Evolutionary conservation across 805 yeast species (phyloP), one percentile per base, ranked within the genome.

Genomic region (Teunomyces lycoperdinae): DNA sequence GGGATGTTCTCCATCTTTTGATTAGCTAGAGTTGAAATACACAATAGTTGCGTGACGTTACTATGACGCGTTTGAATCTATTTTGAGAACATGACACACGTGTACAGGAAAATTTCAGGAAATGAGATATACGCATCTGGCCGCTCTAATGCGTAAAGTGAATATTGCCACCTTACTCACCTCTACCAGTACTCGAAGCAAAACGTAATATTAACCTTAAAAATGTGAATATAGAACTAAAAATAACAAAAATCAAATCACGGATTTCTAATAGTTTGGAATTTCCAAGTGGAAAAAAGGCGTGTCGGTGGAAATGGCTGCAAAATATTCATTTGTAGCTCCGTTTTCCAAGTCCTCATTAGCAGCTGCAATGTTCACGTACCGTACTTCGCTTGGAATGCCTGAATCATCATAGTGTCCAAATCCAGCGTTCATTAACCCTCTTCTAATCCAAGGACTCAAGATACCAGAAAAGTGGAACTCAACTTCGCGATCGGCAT

Each of bases 381-480:
- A 73, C n/a, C 67, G 67, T 27, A 57, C 62, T 9, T 67, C 73
- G 44, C 74, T 68, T 5, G 68, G 67, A 51, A 71, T 55, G 14
- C 66, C 63, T 43, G 60, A 74, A 28, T 72, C 77, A 24, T 68
- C 73, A 44, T 75, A 72, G 14, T 79, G 71, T 42, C 96, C 96
- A 68, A 89, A 89, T 1, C 95, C 96, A 48, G 84, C 83, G 56
- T 81, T 79, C 39, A 85, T 62, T 55, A 91, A 77, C 4, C 85
- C 86, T 60, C 92, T 79, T 58, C 88, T 82, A 46, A 87, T 80
- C 97, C 97, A 91, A 8, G 92, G 91, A 47, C 87, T 83, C 40
- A 87, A 69, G 29, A 91, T 81, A 24, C 96, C 96, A 9, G 87
- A 80, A 64, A 91, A 90, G 67, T 91, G 97, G 70, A 85, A 84